Evolutionary conservation across 768 basidiomycete species (phyloP), one percentile per base, ranked within the genome.

Genomic region (Suillus hirtellus): DNA sequence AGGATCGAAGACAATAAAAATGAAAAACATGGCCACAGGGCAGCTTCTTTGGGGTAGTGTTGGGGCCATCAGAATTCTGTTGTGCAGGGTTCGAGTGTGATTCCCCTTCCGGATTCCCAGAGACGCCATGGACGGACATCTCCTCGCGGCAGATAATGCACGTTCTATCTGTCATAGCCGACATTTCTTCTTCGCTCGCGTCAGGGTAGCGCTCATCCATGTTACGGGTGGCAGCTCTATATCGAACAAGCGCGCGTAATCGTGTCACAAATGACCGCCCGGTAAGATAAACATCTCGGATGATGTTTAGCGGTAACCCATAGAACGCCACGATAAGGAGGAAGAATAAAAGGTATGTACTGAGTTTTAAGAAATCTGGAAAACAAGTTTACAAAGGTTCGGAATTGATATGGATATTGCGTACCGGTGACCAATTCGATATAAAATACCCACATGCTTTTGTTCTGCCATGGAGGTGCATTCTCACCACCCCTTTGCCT

Each of bases 111-210:
- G 43, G 65, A 68, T 38, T 60, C 73, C 59, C 69, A 49, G 66
- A 70, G 53, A 68, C 65, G 67, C 68, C 66, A 63, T 76, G 80
- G 44, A 82, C 75, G 60, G 80, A 72, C 95, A 99, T 94, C 72
- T 99, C 97, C 76, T 99, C 97, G 14, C 97, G 86, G 71, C 97
- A 99, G 66, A 99, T 98, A 69, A 99, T 99, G 72, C 97, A 99
- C 3, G 95, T 98, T 63, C 86, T 86, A 76, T 99, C 97, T 59
- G 85, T 88, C 86, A 90, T 90, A 2, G 83, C 80, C 11, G 81
- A 76, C 76, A 99, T 80, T 75, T 99, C 96, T 66, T 88, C 92
- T 68, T 86, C 84, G 4, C 93, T 92, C 47, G 94, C 96, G 70
- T 96, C 89, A 5, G 97, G 95, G 75, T 98, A 99, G 44, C 93